Base-by-base conservation (phyloP, 2,329 filamentous ascomycete species). In the Purpureocillium takamizusanense region DNA sequence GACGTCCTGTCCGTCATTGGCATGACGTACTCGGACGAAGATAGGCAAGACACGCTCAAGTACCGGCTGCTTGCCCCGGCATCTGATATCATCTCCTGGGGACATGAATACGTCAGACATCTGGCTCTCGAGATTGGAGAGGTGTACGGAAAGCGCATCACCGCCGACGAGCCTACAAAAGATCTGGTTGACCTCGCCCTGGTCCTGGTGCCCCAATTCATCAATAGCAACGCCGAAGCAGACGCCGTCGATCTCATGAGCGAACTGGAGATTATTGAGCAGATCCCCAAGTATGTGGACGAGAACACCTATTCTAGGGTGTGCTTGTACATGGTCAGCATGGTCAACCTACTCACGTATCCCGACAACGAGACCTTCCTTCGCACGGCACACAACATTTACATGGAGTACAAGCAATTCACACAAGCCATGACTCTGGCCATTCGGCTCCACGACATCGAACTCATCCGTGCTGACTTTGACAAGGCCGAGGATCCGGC, bases 21-120 rank as follows among this genome's bases (percentile, higher is more conserved):
- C 45, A 98, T 98, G 92, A 98, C 92, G 39, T 95, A 90, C 60
- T 95, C 90, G 35, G 90, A 97, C 56, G 92, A 97, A 64, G 87
- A 95, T 54, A 81, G 87, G 61, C 79, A 94, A 63, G 92, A 98
- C 62, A 95, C 92, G 36, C 76, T 98, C 54, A 97, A 95, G 66
- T 98, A 92, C 69, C 81, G 92, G 48, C 74, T 98, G 37, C 74
- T 95, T 43, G 83, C 90, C 28, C 88, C 89, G 23, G 86, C 88
- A 30, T 81, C 88, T 60, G 92, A 98, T 62, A 87, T 98, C 55
- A 85, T 82, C 41, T 95, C 90, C 6, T 98, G 92, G 92, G 92
- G 92, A 42, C 94, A 98, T 61, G 92, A 98, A 72, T 98, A 98
- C 62, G 88, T 94, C 56, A 78, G 94, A 45, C 94, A 98, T 67